A percentile compares a stretch with the other conserved stretches of the same genome.
Conservation (phyloP, 768 basidiomycete species). For the Rhodocollybia butyracea region DNA sequence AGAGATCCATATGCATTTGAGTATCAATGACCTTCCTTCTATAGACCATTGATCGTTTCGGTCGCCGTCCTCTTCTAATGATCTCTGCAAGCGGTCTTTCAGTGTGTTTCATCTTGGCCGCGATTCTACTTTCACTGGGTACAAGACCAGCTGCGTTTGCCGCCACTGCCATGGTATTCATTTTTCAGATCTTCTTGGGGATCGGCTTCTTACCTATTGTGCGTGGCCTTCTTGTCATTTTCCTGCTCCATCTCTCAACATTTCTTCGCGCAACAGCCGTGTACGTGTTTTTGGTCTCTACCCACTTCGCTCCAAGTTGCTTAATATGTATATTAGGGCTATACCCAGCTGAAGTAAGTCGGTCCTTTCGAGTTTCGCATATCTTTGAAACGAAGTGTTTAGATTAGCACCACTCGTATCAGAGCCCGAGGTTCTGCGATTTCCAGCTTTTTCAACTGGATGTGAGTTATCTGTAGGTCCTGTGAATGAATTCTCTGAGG, state of each 20-base stretch:
- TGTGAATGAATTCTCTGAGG: neutral
- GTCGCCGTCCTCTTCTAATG: conserved; percentile 34
- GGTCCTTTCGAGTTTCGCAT: neutral
- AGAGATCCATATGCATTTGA: neutral
- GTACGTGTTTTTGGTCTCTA: too few species aligned
- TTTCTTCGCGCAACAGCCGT: too few species aligned
- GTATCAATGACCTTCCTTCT: neutral
- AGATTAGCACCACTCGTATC: conserved; percentile 38
- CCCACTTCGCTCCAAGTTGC: too few species aligned
- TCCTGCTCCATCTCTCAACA: too few species aligned
- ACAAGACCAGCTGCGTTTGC: conserved; percentile 30
- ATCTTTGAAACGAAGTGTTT: neutral
- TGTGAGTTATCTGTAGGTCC: conserved; percentile 14
- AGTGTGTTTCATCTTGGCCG: conserved; percentile 33
- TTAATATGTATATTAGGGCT: too few species aligned
- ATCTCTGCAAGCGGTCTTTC: conserved; percentile 34
- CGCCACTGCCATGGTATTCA: conserved; percentile 37
- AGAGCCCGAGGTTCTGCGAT: conserved; percentile 31
- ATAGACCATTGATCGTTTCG: conserved; percentile 37
- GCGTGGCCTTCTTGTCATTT: conserved; percentile 13
- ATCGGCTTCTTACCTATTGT: conserved; percentile 38
- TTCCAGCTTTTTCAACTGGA: conserved; percentile 31
- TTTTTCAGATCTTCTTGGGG: conserved; percentile 39
- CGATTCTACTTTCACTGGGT: conserved; percentile 31
- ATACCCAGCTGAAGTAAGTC: conserved; percentile 28